Evolutionary conservation across 1,284 basidiomycete genomes (phyloP), one percentile per base, ranked within the genome.

Genomic region (Stygiomarasmius scandens): DNA sequence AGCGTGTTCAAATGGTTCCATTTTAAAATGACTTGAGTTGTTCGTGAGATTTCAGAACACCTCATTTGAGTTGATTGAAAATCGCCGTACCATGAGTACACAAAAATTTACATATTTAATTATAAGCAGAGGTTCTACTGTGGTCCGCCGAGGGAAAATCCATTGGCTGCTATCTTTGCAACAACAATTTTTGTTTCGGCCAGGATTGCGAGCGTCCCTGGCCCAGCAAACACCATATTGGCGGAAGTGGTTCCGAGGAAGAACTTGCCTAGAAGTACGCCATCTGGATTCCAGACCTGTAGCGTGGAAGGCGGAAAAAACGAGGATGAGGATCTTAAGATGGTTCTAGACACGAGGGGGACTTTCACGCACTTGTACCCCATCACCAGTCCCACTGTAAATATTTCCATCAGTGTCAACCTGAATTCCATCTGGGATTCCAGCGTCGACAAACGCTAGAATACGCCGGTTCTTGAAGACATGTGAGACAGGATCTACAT

Each of bases 261-360:
- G 68, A 93, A 86, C 71, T 92, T 93, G 44, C 90, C 90, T 10
- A 93, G 72, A 2, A 92, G 75, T 1, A 76, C 80, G 2, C 90
- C 90, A 14, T 78, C 65, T 0, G 79, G 64, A 65, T 84, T 82
- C 82, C 85, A 92, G 2, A 92, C 87, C 73, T 86, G 63, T 11
- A 49, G 22, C 44, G 57, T n/a, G n/a, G n/a, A n/a, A n/a, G n/a
- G n/a, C n/a, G n/a, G 59, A 16, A 62, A 22, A 47, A 6, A 27
- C 43, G 20, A 20, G 10, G 12, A 45, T 20, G 29, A 25, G 9
- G 10, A 29, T 25, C 41, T 52, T 8, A 36, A 24, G 45, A 8
- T 4, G 24, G 11, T 10, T 14, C 4, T 4, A 41, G 6, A 16
- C 16, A 12, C 5, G 14, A 41, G n/a, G 38, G 16, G n/a, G 5